These are phyloP conservation scores for Lumnitzera littorea DNA, from an alignment of 345 rosid genomes.

Conservation along the genomic window DNA sequence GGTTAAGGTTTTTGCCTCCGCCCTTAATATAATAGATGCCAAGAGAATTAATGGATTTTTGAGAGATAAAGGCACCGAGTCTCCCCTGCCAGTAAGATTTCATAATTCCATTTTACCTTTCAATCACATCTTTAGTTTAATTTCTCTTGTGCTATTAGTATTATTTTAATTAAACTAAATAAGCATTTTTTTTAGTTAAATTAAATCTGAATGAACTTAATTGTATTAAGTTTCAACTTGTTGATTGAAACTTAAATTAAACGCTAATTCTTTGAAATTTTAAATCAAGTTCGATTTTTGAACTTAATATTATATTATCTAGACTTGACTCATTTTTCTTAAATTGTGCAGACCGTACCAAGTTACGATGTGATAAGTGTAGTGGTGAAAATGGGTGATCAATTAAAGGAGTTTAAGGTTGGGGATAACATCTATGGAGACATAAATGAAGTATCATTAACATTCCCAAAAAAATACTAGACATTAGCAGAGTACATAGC, in stretches of 20 bases:
- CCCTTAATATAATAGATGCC: conserved; percentile 78
- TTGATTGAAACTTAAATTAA: too few relatives aligned
- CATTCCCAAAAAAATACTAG: conserved; percentile 68
- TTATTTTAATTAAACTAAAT: too few relatives aligned
- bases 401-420: conserved; percentile 56
- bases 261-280: too few relatives aligned
- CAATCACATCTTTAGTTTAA: neutral
- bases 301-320: too few relatives aligned
- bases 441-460: conserved; percentile 71
- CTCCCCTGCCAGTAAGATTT: conserved; percentile 57
- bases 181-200: too few relatives aligned
- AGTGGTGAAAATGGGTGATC: conserved; percentile 63
- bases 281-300: too few relatives aligned
- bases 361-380: conserved; percentile 82
- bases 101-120: conserved; percentile 5
- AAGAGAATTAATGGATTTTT: conserved; percentile 72
- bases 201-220: too few relatives aligned
- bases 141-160: too few relatives aligned
- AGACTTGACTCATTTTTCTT: too few relatives aligned
- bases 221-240: too few relatives aligned
- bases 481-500: conserved; percentile 70
- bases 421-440: conserved; percentile 81
- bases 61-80: conserved; percentile 48
- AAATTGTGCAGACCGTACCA: conserved; percentile 28
- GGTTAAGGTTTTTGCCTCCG: conserved; percentile 76